Evolutionary conservation across 1,139 yeast species (phyloP).

Genomic region (Petasospora rhodanensis): DNA sequence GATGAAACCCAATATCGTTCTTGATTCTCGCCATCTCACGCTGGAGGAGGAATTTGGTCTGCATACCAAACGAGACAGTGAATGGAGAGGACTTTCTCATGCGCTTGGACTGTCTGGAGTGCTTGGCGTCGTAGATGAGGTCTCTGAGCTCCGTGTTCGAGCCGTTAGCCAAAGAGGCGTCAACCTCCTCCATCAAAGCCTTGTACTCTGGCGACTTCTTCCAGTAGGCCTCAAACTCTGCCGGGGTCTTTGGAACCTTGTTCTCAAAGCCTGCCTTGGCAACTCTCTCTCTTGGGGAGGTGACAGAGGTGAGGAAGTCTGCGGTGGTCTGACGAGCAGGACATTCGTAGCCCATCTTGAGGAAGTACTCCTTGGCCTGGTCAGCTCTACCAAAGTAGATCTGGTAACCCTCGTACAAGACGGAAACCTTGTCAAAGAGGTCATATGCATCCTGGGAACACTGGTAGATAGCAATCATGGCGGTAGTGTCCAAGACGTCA

Average conservation of each 20-base stretch:
- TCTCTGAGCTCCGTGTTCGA: slow-evolving; percentile 20
- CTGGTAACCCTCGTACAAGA: slow-evolving; percentile 74
- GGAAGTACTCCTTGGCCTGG: slow-evolving; percentile 56
- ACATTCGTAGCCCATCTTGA: slow-evolving; percentile 66
- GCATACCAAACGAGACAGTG: slow-evolving; percentile 62
- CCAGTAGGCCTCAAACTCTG: slow-evolving; percentile 71
- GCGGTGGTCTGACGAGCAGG: slow-evolving; percentile 79
- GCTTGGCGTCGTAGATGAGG: slow-evolving; percentile 44
- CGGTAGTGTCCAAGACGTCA: slow-evolving; percentile 50
- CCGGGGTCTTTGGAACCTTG: slow-evolving; percentile 64
- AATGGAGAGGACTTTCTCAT: slow-evolving; percentile 54
- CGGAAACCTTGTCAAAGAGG: slow-evolving; percentile 67
- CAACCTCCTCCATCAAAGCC: slow-evolving; percentile 37
- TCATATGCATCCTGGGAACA: slow-evolving; percentile 78
- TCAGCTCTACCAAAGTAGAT: slow-evolving; percentile 64
- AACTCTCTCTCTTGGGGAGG: slow-evolving; percentile 67
- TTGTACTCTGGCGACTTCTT: slow-evolving; percentile 53
- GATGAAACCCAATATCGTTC: slow-evolving; percentile 64
- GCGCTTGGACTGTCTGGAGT: slow-evolving; percentile 45
- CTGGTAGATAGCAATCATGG: slow-evolving; percentile 77
- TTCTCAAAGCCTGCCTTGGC: slow-evolving; percentile 51
- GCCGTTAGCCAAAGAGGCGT: slow-evolving; percentile 22
- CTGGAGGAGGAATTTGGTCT: slow-evolving; percentile 51
- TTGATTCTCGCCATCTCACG: slow-evolving; percentile 61
- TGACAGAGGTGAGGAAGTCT: slow-evolving; percentile 74